Base-by-base conservation (phyloP, 768 basidiomycete species). In the Pulveroboletus ravenelii region DNA sequence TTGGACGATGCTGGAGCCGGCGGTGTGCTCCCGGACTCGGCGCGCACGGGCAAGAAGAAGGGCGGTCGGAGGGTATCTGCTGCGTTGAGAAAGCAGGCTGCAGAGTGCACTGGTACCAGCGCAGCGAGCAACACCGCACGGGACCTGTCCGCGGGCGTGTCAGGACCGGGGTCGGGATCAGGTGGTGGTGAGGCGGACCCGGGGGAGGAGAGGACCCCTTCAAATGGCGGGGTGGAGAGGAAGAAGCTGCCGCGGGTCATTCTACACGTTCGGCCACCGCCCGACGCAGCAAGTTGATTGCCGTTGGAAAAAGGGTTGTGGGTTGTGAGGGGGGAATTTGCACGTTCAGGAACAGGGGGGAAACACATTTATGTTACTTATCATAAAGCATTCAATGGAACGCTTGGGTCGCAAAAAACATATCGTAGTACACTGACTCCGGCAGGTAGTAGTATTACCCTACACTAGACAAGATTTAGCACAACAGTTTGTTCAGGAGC, bases 211-310 rank as follows among this genome's bases (percentile, higher is more conserved):
- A 32, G 20, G 20, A 4, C 20, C 20, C 20, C 20, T 23, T 23
- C 20, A 4, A 23, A 23, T 23, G 20, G 4, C 20, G 20, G 20
- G 20, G 20, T 44, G 17, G 56, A 39, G 20, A 38, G 72, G 72
- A 81, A 76, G 70, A 81, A 77, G 55, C 61, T 82, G 1, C 81
- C 79, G 0, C 72, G 72, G 48, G 80, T 84, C 6, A 76, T 79
- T 45, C 61, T 83, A 46, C 78, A 79, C 69, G 70, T 89, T 65
- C 71, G 77, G 2, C 66, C 72, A 5, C 64, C 70, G 5, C 64
- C 70, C 20, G 67, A 57, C 66, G 17, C 17, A 17, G 20, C 41
- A 25, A 27, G 38, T 12, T 45, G 29, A 55, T 5, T 13, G 32
- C 13, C 2, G 20, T 23, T 23, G 20, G 4, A 4, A 23, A 2